Base-by-base conservation (phyloP, 495 filamentous ascomycete species). In the Massariosphaeria phaeospora region DNA sequence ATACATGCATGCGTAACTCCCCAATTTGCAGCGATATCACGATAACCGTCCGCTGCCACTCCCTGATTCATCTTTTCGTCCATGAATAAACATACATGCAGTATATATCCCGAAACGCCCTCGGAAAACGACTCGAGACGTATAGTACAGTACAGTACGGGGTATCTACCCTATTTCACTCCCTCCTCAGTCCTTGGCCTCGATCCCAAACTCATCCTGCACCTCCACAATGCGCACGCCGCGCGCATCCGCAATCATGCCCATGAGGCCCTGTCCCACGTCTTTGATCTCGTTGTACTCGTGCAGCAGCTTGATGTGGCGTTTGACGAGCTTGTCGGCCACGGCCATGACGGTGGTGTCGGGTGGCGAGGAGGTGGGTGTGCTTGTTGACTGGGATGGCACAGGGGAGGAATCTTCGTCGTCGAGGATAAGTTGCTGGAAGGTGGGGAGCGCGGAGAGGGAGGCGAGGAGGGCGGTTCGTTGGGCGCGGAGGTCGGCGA, bases 261-360 rank as follows among this genome's bases (percentile, higher is more conserved):
- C 84, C 69, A 89, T 81, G 15, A 91, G 64, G 0, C 85, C 84
- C 65, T 84, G 82, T 0, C 79, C 86, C 2, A 85, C 70, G 66
- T 90, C 87, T 43, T 82, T 79, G 62, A 89, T 82, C 56, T 88
- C 87, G 67, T 91, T 91, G 73, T 90, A 90, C 46, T 81, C 72
- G 62, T 88, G 84, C 6, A 91, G 70, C 1, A 83, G 73, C 51
- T 70, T 72, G 59, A 89, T 88, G 67, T 89, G 85, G 6, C 66
- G 72, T 43, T 82, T 75, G 23, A 88, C 79, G 8, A 76, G 73
- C n/a, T 64, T 62, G 51, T 73, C 62, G 4, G 69, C 69, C 7
- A 38, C 52, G 2, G 49, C 34, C 24, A 67, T 62, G 10, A 62
- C 50, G 18, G 54, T 42, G 48, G 50, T 54, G 36, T 65, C 54